Percentiles rank a stretch among this genome's conserved stretches.
Conservation (phyloP, 2,329 filamentous ascomycete genomes). For the Verticillium albo-atrum region DNA sequence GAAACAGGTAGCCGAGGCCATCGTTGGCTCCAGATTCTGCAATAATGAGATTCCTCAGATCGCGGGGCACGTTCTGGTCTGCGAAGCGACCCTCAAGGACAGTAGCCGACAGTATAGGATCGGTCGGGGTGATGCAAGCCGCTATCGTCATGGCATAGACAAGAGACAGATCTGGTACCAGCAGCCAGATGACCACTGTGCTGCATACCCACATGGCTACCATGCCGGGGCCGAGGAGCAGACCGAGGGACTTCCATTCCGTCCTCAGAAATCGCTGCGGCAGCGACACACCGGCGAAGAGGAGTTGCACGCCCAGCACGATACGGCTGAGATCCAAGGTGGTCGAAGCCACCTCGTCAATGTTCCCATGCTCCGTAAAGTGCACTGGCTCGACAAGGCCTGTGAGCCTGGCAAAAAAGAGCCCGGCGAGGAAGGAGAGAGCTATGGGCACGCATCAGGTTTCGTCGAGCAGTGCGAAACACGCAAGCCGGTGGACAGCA, state of each 20-base stretch:
- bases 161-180: conserved; percentile 68
- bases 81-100: conserved; percentile 94
- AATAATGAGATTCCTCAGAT: conserved; percentile 75
- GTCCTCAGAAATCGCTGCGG: conserved; percentile 74
- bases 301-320: conserved; percentile 85
- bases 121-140: conserved; percentile 87
- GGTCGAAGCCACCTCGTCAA: conserved; percentile 68
- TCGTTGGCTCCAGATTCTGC: conserved; percentile 87
- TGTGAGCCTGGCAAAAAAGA: conserved; percentile 72
- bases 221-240: conserved; percentile 83
- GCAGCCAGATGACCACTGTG: conserved; percentile 71
- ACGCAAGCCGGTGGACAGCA: not conserved
- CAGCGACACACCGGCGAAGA: conserved; percentile 82
- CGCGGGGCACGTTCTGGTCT: conserved; percentile 80
- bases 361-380: conserved; percentile 59
- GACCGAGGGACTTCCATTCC: conserved; percentile 71
- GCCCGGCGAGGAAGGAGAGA: conserved; percentile 29
- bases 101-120: conserved; percentile 81
- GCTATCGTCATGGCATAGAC: conserved; percentile 76
- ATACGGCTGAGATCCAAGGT: conserved; percentile 83
- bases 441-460: not conserved
- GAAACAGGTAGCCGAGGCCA: conserved; percentile 81
- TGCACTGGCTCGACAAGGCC: conserved; percentile 72
- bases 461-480: not conserved
- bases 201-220: conserved; percentile 79